Evolutionary conservation across 106 monocot genomes (phyloP), one percentile per base, ranked within the genome.

Genomic region (Acorus calamus): DNA sequence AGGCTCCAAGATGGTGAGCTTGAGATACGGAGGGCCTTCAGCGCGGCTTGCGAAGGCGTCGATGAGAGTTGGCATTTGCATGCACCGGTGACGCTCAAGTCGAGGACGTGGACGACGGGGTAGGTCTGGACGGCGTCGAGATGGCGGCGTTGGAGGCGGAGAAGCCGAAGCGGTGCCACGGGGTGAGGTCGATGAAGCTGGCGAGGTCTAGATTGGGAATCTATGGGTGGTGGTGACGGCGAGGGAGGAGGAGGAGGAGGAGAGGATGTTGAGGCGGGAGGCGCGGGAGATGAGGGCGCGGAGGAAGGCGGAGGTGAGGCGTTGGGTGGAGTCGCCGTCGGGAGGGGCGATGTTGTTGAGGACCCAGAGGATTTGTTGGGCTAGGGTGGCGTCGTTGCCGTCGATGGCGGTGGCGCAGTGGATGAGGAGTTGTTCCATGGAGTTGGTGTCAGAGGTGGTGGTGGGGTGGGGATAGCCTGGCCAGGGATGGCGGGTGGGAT

Each of bases 31-130:
- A 0, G 84, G 88, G 5, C 85, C 87, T 42, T 92, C 92, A 3
- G 80, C 76, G 13, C 96, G 82, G 64, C 41, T 66, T 11, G 91
- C 82, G 13, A 98, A 76, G 8, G 80, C 47, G 76, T 98, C 96
- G 46, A 98, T 98, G 5, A 98, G 83, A 4, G 96, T 98, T 0
- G 96, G 96, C 52, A 98, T 84, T 67, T 98, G 96, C 96, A 98
- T 98, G 81, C 91, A 85, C 69, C 92, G 80, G 96, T 98, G 6
- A 87, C 83, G 69, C 79, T 73, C 43, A 98, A 69, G 57, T 98
- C 88, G 46, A 98, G 87, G 46, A 98, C 62, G 79, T 98, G 96
- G 14, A 98, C 65, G 8, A 83, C 59, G 9, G 91, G 67, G 77
- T 77, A 83, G 2, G 79, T 80, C 43, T 88, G 85, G 9, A 77